These are phyloP conservation scores for Parvularia atlantis DNA, from an alignment of 78 protist genomes.

Conservation along the genomic window DNA sequence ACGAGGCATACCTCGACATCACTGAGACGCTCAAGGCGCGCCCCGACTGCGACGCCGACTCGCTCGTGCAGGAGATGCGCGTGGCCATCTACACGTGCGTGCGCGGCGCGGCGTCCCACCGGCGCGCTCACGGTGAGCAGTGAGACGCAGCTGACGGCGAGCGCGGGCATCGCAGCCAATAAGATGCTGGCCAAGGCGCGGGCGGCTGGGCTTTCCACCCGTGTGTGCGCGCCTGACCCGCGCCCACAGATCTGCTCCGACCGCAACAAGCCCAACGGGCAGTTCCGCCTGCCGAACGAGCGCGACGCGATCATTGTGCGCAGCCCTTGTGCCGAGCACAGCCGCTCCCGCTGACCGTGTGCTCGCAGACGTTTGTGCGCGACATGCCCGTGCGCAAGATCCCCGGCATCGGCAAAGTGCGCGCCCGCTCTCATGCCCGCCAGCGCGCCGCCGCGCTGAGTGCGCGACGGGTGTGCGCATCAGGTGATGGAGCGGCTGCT, in stretches of 20 bases:
- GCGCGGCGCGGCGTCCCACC: no score
- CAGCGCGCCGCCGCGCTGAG: no score
- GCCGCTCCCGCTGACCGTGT: no score
- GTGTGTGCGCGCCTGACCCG: no score
- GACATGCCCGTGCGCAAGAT: slow-evolving; percentile 40
- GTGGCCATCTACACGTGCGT: neutral
- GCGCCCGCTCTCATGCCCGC: no score
- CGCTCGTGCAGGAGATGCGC: slow-evolving; percentile 26
- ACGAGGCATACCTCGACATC: slow-evolving; percentile 49
- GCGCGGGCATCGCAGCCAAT: slow-evolving; percentile 35
- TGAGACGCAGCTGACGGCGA: slow-evolving; percentile 27
- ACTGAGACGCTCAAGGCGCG: neutral
- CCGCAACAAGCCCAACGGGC: slow-evolving; percentile 62
- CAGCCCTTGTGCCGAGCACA: no score
- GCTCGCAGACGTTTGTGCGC: slow-evolving; percentile 15
- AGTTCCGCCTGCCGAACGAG: neutral
- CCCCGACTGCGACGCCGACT: slow-evolving; percentile 1
- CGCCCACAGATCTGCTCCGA: no score
- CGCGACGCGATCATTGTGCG: slow-evolving; percentile 1
- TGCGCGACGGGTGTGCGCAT: no score
- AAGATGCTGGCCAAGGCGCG: slow-evolving; percentile 39
- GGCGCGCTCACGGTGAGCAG: no score
- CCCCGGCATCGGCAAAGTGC: slow-evolving; percentile 55
- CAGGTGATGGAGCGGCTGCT: slow-evolving; percentile 29
- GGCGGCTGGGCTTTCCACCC: no score